Evolutionary conservation across 1,284 basidiomycete species (phyloP).

Genomic region (Heterobasidion parviporum): DNA sequence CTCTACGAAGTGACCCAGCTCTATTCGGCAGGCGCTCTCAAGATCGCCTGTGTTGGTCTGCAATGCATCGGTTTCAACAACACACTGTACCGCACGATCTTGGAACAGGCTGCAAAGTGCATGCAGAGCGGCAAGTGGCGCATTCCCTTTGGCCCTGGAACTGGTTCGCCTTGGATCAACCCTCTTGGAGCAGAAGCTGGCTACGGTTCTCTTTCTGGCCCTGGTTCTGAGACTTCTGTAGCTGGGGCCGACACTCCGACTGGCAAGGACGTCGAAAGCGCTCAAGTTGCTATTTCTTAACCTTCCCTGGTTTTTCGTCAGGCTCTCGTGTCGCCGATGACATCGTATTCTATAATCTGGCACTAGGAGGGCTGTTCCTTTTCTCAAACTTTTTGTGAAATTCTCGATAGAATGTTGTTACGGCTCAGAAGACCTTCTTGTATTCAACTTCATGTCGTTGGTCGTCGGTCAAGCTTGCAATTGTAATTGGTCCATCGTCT

Average conservation of each 20-base stretch:
- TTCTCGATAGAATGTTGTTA: too few relatives aligned
- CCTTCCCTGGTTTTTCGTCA: too few relatives aligned
- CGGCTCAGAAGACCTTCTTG: too few relatives aligned
- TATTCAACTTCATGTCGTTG: too few relatives aligned
- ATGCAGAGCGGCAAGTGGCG: conserved; percentile 24
- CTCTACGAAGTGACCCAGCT: conserved; percentile 64
- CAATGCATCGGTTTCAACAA: conserved; percentile 68
- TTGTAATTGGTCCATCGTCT: too few relatives aligned
- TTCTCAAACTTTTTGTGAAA: too few relatives aligned
- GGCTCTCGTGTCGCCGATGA: too few relatives aligned
- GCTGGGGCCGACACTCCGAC: neutral
- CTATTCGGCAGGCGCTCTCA: conserved; percentile 61
- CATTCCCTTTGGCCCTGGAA: conserved; percentile 5
- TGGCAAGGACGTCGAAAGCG: neutral
- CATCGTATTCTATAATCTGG: too few relatives aligned
- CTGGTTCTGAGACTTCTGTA: neutral
- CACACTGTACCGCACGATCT: conserved; percentile 40
- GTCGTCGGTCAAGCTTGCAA: too few relatives aligned
- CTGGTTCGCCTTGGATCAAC: neutral
- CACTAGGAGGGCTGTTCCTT: too few relatives aligned
- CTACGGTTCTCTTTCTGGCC: neutral
- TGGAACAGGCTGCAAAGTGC: conserved; percentile 57
- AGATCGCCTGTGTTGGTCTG: conserved; percentile 60
- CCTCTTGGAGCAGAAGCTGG: neutral
- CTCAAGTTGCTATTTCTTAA: too few relatives aligned